Base-by-base conservation (phyloP, 129 eudicot genomes). In the Pittosporum tobira region DNA sequence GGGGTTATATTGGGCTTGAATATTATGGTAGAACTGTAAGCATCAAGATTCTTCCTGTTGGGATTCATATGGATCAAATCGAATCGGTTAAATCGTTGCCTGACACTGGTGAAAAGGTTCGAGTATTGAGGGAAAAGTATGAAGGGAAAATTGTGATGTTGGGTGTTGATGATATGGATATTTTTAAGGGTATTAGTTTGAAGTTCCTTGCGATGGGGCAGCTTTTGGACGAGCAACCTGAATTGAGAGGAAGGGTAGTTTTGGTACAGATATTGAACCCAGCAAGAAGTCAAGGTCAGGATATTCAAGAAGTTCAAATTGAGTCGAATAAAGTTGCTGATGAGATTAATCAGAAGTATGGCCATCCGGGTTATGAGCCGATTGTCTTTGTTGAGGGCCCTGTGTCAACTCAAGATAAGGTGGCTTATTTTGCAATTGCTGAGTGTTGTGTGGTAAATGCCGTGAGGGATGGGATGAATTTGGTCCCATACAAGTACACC, bases 121-220 rank as follows among this genome's bases (percentile, higher is more conserved):
- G 51, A 62, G 87, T 81, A 30, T 62, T 91, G 68, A 83, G 60
- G 69, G 71, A 45, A 21, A 46, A 65, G 50, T 91, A 58, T 68
- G 57, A 73, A 1, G 94, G 94, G 19, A 91, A 81, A 49, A 64
- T 52, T 23, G 85, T 91, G 71, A 69, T 91, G 24, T 78, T 91
- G 59, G 99, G 99, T 50, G 96, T 91, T 45, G 99, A 91, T 74
- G 99, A 91, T 66, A 71, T 81, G 88, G 99, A 91, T 68, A 75
- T 91, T 75, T 82, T 91, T 28, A 91, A 91, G 64, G 99, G 99
- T 16, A 91, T 91, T 8, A 79, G 94, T 34, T 72, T 79, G 62
- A 91, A 91, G 94, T 87, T 91, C 58, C 52, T 73, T 43, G 99
- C 99, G 11, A 73, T 91, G 83, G 94, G 83, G 13, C 75, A 73